Evolutionary conservation across 1,139 yeast species (phyloP).

Genomic region (Saccharomyces hybrid): DNA sequence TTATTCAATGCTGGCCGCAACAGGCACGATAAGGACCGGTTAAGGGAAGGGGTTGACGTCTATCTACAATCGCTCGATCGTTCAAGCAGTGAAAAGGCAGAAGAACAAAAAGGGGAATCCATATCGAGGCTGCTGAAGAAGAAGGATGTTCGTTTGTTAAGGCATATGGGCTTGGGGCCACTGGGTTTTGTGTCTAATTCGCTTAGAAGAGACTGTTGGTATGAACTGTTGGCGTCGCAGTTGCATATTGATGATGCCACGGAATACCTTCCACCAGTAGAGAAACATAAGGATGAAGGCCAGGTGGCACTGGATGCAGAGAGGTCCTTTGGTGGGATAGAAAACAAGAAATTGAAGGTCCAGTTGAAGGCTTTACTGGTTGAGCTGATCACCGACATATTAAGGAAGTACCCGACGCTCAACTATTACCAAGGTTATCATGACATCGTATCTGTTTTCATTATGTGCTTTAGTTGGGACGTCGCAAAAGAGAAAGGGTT

Average conservation of each 20-base stretch:
- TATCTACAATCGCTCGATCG: not conserved
- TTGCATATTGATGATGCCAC: not conserved
- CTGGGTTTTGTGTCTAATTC: constrained; percentile 22
- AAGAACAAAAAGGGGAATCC: not conserved
- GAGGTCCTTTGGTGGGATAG: constrained; percentile 48
- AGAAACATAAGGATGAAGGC: constrained; percentile 56
- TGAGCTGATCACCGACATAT: constrained; percentile 45
- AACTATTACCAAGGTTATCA: constrained; percentile 91
- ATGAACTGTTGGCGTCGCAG: constrained; percentile 14
- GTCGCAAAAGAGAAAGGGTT: constrained; percentile 5
- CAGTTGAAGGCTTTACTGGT: constrained; percentile 38
- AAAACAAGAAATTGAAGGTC: constrained; percentile 16
- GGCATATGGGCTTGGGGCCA: constrained; percentile 18
- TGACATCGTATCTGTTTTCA: constrained; percentile 69
- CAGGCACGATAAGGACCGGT: not conserved
- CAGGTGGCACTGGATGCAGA: constrained; percentile 75
- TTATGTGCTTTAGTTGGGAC: constrained; percentile 38
- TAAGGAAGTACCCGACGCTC: constrained; percentile 54
- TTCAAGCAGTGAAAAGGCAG: not conserved
- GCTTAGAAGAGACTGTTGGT: constrained; percentile 21
- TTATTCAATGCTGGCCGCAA: not conserved
- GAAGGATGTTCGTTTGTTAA: constrained; percentile 8
- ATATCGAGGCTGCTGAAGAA: constrained; percentile 6
- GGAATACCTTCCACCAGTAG: constrained; percentile 11
- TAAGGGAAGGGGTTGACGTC: not conserved